These are phyloP conservation scores for Heliosperma pusillum DNA, from an alignment of 148 eudicot species.

Conservation along the genomic window DNA sequence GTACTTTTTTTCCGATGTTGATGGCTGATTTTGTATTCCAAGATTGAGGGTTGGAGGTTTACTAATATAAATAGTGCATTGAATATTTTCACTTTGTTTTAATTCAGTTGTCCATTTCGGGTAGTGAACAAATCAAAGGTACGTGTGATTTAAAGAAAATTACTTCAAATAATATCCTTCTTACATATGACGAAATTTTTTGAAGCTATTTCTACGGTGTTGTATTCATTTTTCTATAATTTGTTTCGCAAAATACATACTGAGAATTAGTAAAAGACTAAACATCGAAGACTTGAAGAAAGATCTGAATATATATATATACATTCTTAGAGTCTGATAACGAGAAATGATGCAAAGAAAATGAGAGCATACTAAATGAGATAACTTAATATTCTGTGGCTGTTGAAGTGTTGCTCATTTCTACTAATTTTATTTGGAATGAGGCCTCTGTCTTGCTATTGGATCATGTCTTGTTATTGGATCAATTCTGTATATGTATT, in stretches of 20 bases:
- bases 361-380: background rate
- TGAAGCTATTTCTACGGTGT: too few species aligned
- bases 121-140: background rate
- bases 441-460: background rate
- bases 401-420: background rate
- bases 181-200: too few species aligned
- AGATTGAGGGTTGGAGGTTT: background rate
- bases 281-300: background rate
- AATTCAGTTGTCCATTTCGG: background rate
- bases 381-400: background rate
- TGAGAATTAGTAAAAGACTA: background rate
- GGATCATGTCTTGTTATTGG: background rate
- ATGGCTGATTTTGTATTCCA: background rate
- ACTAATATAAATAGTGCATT: background rate
- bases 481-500: background rate
- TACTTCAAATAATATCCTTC: too few species aligned
- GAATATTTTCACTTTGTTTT: background rate
- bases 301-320: background rate
- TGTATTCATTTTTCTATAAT: too few species aligned
- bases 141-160: too few species aligned
- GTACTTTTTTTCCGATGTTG: conserved; percentile 4
- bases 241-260: too few species aligned
- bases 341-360: background rate
- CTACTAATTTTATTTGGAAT: too few species aligned
- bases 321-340: background rate